A percentile compares a stretch with the other conserved stretches of the same genome.
Evolutionary conservation across 768 basidiomycete genomes (phyloP).

Genomic region (Amanita molliuscula): DNA sequence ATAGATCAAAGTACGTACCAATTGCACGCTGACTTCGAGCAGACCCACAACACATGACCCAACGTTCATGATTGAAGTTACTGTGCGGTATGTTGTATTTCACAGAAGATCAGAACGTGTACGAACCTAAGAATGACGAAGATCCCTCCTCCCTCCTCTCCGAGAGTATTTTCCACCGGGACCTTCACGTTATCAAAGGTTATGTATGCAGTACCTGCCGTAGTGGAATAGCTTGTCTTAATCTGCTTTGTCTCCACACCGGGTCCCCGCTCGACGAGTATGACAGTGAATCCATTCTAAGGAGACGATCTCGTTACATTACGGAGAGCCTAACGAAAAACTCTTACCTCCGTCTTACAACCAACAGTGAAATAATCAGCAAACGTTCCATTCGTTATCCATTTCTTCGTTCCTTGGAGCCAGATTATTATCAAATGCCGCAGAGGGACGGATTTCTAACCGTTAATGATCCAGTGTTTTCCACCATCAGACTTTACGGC

Average conservation of each 20-base stretch:
- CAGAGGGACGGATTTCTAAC: constrained; percentile 14
- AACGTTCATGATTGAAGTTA: constrained; percentile 94
- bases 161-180: constrained; percentile 78
- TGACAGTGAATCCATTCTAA: constrained; percentile 64
- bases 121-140: constrained; percentile 24
- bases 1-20: constrained; percentile 12
- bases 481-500: constrained; percentile 77
- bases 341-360: constrained; percentile 46
- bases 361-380: constrained; percentile 61
- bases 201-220: constrained; percentile 81
- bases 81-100: constrained; percentile 17
- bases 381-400: constrained; percentile 74
- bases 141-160: constrained; percentile 29
- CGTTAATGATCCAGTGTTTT: constrained; percentile 77
- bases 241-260: constrained; percentile 49
- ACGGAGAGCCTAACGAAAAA: not conserved
- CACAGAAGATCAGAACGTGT: not conserved
- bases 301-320: constrained; percentile 8
- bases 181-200: constrained; percentile 81
- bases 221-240: constrained; percentile 61
- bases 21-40: constrained; percentile 39
- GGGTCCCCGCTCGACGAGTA: constrained; percentile 59
- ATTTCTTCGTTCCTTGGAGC: constrained; percentile 57
- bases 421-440: not conserved
- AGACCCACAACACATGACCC: constrained; percentile 77